phyloP scores from a whole-genome alignment of 1,284 basidiomycete genomes.

The Cutaneotrichosporon sp. region DNA sequence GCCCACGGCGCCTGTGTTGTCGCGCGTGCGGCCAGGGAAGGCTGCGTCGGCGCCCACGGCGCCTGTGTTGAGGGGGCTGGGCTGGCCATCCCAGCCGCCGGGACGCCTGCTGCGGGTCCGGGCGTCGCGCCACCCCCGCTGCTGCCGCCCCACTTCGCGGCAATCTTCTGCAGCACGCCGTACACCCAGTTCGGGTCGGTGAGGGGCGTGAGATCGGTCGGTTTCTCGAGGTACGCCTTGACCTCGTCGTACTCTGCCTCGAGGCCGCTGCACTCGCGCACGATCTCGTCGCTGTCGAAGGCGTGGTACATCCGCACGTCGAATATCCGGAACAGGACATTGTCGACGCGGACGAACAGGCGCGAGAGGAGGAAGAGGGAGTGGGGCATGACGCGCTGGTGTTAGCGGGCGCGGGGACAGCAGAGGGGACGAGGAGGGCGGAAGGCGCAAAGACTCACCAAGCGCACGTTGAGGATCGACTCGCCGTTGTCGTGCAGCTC shows the following conservation, averaged over 20 bases:
- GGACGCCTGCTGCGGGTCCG: too few species aligned
- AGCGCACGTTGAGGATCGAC: conserved; percentile 75
- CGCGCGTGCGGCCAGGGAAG: not conserved
- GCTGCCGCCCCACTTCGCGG: conserved; percentile 38
- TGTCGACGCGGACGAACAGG: conserved; percentile 93
- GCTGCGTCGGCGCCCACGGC: conserved; percentile 50
- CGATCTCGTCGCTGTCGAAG: conserved; percentile 62
- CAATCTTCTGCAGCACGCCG: conserved; percentile 66
- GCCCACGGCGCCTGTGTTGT: not conserved
- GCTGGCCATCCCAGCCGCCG: not conserved
- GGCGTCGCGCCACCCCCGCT: too few species aligned
- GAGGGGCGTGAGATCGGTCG: conserved; percentile 82
- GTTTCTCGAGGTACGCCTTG: conserved; percentile 74
- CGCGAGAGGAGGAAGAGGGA: conserved; percentile 88
- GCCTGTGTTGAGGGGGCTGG: not conserved
- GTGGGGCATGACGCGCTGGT: conserved; percentile 94
- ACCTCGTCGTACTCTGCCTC: conserved; percentile 84
- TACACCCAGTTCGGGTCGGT: conserved; percentile 87
- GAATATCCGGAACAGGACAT: conserved; percentile 86
- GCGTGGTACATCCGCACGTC: conserved; percentile 91
- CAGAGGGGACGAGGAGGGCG: not conserved
- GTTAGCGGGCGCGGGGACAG: too few species aligned
- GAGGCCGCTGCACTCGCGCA: conserved; percentile 84
- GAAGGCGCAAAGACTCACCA: too few species aligned
- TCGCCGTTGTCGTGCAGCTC: conserved; percentile 93